phyloP scores from a whole-genome alignment of 352 stramenopile genomes.

The Pseudoperonospora humuli region DNA sequence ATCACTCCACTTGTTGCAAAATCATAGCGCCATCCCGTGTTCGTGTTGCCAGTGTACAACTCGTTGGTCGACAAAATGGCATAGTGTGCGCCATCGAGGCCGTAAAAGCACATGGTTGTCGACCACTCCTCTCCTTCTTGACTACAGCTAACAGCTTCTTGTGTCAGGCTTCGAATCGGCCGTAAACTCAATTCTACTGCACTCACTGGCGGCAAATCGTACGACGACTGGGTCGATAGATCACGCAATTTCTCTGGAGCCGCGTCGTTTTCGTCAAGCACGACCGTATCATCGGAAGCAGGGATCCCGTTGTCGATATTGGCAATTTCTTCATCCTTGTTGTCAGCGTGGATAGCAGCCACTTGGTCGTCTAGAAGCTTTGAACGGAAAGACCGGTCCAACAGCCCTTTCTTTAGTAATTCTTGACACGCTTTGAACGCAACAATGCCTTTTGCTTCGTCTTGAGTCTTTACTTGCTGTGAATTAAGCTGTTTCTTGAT shows the following conservation, averaged over 20 bases:
- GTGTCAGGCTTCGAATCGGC: slow-evolving; percentile 48
- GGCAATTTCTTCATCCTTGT: neutral
- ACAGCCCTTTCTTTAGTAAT: slow-evolving; percentile 51
- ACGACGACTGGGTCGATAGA: slow-evolving; percentile 74
- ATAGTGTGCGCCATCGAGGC: slow-evolving; percentile 52
- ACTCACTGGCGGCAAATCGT: slow-evolving; percentile 77
- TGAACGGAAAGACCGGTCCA: slow-evolving; percentile 69
- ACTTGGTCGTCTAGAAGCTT: slow-evolving; percentile 50
- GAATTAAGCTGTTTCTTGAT: slow-evolving; percentile 62
- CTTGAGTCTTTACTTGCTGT: slow-evolving; percentile 47
- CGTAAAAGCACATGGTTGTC: slow-evolving; percentile 75
- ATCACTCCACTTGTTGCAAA: slow-evolving; percentile 77
- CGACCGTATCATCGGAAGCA: slow-evolving; percentile 25
- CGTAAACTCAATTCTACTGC: slow-evolving; percentile 58
- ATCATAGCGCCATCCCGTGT: slow-evolving; percentile 73
- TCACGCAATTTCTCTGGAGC: slow-evolving; percentile 31
- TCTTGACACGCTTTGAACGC: slow-evolving; percentile 77
- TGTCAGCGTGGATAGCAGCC: slow-evolving; percentile 29
- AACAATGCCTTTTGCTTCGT: slow-evolving; percentile 72
- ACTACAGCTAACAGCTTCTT: slow-evolving; percentile 10
- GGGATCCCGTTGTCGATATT: slow-evolving; percentile 1
- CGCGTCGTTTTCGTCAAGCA: slow-evolving; percentile 27
- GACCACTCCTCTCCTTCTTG: slow-evolving; percentile 32
- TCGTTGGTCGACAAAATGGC: slow-evolving; percentile 70
- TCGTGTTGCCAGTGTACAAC: slow-evolving; percentile 76